Evolutionary conservation across 441 rosid genomes (phyloP), one percentile per base, ranked within the genome.

Genomic region (Populus hybrid): DNA sequence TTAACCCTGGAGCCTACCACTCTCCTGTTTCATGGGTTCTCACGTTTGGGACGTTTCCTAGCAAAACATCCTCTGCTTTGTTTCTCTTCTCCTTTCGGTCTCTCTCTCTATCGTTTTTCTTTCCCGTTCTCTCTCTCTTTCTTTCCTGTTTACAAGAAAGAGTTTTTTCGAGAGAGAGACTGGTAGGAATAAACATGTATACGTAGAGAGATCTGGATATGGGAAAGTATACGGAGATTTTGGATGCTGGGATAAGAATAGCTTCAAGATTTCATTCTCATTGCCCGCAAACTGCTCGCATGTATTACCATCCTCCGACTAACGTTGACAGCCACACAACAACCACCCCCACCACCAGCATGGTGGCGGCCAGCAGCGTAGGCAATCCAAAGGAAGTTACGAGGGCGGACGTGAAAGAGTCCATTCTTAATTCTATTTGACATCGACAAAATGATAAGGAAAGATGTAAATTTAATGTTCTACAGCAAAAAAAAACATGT

Each of bases 271-370:
- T 90, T 75, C 95, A 94, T 72, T 91, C 97, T 71, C 97, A 92
- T 83, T 92, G 95, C 78, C 98, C 97, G 1, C 98, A 94, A 38
- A 94, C 98, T 8, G 98, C 94, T 67, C 91, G 95, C 65, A 34
- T 91, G 77, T 94, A 94, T 78, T 92, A 92, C 78, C 98, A 92
- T 73, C 97, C 97, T 24, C 97, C 97, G 57, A 83, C 91, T 14
- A 86, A 86, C 84, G 73, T 74, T 75, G 75, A 81, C 34, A 73
- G 16, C 86, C 81, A 72, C 85, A 82, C 38, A 73, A 76, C 59
- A 73, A 82, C 74, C 69, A 76, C 18, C 69, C 30, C 30, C 30
- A 28, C 30, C 30, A 70, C 73, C 79, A 74, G 21, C 81, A 70
- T 34, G 73, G 73, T 65, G 61, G 70, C 10, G 23, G 72, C 65